Evolutionary conservation across 2,329 filamentous ascomycete species (phyloP), one percentile per base, ranked within the genome.

Genomic region (Botrytis porri): DNA sequence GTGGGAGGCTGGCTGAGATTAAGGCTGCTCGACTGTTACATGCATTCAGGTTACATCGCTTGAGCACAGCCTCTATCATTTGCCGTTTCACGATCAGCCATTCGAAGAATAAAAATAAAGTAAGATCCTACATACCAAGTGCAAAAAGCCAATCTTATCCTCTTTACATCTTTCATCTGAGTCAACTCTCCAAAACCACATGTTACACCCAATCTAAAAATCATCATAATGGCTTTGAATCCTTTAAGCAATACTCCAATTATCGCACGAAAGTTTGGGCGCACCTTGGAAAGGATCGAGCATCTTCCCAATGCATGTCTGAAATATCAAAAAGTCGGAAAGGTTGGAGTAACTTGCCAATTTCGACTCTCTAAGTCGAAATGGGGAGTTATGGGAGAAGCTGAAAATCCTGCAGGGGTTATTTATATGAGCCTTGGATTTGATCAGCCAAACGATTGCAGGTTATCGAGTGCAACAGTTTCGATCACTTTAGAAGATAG

Each of bases 361-460:
- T 41, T 69, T 4, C 39, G 54, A 3, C 54, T 59, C 4, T 60
- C 66, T 9, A 69, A 60, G 35, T 59, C 45, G 3, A 39, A 43
- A 12, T 69, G 66, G 51, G 51, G 66, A 10, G n/a, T 69, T 7
- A 29, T 59, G 0, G 51, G 70, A n/a, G 45, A 66, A 12, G 20
- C 18, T 37, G 20, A 72, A 67, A 35, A 43, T 35, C 70, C 61
- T 41, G 51, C 62, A 1, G 70, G 70, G 39, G 39, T 72, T 12
- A 67, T 72, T n/a, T 72, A 72, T 39, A 72, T 72, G 39, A 51
- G 29, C 14, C 62, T 72, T 29, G 51, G n/a, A 59, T 72, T 72
- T 35, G 48, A 72, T 43, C 61, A 72, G 43, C 70, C 62, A 8
- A 67, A 59, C 16, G 62, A 65, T 35, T 72, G 70, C 37, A 72